These are phyloP conservation scores for Sclerotinia spermophila DNA, from an alignment of 2,329 filamentous ascomycete species.

Conservation along the genomic window DNA sequence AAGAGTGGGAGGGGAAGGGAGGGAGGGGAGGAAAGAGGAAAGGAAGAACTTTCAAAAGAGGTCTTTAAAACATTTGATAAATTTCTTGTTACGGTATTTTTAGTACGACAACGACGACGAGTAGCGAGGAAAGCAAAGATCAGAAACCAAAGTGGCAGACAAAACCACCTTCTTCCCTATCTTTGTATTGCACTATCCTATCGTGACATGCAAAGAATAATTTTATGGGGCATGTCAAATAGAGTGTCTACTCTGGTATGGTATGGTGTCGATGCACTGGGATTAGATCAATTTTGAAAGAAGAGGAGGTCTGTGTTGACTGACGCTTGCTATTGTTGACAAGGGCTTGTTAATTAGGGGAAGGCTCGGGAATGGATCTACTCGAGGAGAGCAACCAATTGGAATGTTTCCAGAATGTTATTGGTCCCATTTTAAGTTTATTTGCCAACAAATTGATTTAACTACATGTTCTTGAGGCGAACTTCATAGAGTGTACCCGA, in stretches of 20 bases:
- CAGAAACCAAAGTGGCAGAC: neutral
- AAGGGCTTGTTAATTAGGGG: conserved; percentile 14
- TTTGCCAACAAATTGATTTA: conserved; percentile 6
- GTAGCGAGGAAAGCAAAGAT: neutral
- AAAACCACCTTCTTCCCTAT: neutral
- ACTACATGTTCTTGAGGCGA: neutral
- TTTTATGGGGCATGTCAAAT: neutral
- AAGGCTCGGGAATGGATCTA: conserved; percentile 4
- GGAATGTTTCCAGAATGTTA: neutral
- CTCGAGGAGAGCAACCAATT: neutral
- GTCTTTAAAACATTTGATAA: neutral
- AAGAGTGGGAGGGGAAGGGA: neutral
- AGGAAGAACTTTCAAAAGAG: neutral
- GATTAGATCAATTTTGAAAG: neutral
- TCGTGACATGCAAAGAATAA: conserved; percentile 7
- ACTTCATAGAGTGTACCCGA: neutral
- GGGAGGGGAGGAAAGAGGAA: neutral
- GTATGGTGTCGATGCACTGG: neutral
- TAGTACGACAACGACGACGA: neutral
- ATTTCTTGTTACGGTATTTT: neutral
- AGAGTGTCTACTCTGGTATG: too few relatives aligned
- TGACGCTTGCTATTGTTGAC: conserved; percentile 3
- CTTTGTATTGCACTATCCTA: conserved; percentile 5
- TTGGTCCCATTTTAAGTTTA: conserved; percentile 1
- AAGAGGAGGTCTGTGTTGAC: neutral